Base-by-base conservation (phyloP, 75 land plant species). In the Isoetes taiwanensis region DNA sequence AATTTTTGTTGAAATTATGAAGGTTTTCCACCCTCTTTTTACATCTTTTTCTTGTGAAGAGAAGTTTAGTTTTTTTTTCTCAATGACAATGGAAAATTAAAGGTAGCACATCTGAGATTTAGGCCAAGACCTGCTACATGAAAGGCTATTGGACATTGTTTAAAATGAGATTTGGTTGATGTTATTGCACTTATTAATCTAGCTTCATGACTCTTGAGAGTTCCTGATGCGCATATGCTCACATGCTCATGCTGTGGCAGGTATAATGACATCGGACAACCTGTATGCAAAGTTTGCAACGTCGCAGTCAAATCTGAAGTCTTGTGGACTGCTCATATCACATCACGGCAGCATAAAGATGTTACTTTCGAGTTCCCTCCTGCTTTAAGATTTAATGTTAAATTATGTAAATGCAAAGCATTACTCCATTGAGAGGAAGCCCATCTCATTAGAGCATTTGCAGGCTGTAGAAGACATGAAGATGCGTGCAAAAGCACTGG, bases 201-300 rank as follows among this genome's bases (percentile, higher is more conserved):
- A n/a, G n/a, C n/a, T n/a, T n/a, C n/a, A n/a, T n/a, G n/a, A n/a
- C n/a, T n/a, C n/a, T n/a, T n/a, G n/a, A n/a, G n/a, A n/a, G n/a
- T n/a, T n/a, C n/a, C n/a, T n/a, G n/a, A n/a, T n/a, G n/a, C n/a
- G n/a, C n/a, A n/a, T n/a, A n/a, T n/a, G n/a, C n/a, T n/a, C n/a
- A n/a, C n/a, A n/a, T n/a, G n/a, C n/a, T n/a, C n/a, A n/a, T 9
- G 14, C 16, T 38, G 9, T 29, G 34, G 4, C 64, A 88, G 95
- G 70, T 88, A 88, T 50, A 83, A 83, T 72, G 94, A 86, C 30
- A 14, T 52, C 17, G 84, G 72, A 34, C 84, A 83, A 52, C 82
- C 82, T 14, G 77, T 83, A 27, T 88, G 95, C 75, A 71, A 64
- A 32, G 82, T 88, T 30, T 88, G 95, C 60, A 76, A 88, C 28